Evolutionary conservation across 2,329 filamentous ascomycete species (phyloP).

Genomic region (Zasmidium angulare): DNA sequence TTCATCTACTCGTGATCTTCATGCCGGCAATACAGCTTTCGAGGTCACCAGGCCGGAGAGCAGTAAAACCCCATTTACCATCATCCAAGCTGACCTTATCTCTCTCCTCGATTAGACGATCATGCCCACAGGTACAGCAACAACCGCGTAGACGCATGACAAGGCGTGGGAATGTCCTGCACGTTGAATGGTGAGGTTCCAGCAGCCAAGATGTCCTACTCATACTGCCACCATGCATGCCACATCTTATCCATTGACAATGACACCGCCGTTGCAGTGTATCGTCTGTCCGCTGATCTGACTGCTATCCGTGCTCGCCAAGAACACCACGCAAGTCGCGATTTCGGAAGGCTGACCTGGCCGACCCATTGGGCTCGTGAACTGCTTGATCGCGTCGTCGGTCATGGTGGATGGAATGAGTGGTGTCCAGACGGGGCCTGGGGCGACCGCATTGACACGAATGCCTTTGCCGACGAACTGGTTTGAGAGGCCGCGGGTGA

Average conservation of each 20-base stretch:
- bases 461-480: conserved; percentile 72
- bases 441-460: conserved; percentile 72
- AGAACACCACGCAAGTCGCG: conserved; percentile 77
- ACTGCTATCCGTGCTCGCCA: conserved; percentile 72
- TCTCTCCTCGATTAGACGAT: too few relatives aligned
- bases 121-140: too few relatives aligned
- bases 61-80: too few relatives aligned
- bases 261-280: conserved; percentile 61
- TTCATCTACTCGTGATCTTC: not conserved
- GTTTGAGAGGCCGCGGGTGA: conserved; percentile 75
- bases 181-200: too few relatives aligned
- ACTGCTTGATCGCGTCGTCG: conserved; percentile 68
- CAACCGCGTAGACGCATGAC: too few relatives aligned
- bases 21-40: too few relatives aligned
- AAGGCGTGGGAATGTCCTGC: too few relatives aligned
- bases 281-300: conserved; percentile 73
- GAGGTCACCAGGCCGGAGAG: too few relatives aligned
- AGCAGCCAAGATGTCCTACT: too few relatives aligned
- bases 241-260: conserved; percentile 47
- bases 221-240: not conserved
- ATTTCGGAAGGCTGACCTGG: conserved; percentile 80
- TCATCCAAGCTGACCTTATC: too few relatives aligned
- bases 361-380: conserved; percentile 71
- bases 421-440: conserved; percentile 77
- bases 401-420: conserved; percentile 73